phyloP scores from a whole-genome alignment of 1,139 yeast genomes.

The Lodderomyces theae region DNA sequence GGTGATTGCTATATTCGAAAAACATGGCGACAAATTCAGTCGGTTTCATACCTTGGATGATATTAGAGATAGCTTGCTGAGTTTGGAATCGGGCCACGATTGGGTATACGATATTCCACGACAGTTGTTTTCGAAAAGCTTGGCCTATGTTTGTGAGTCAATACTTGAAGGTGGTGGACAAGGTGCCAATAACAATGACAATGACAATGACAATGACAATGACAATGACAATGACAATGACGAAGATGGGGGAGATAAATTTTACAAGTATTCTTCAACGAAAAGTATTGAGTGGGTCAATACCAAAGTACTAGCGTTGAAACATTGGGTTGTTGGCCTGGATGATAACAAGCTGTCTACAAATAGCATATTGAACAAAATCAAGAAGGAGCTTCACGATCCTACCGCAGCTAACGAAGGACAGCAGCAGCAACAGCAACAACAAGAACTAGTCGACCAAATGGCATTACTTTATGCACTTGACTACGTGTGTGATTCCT shows the following conservation, averaged over 20 bases:
- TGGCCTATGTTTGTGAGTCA: conserved; percentile 41
- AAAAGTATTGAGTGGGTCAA: conserved; percentile 33
- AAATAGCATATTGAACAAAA: conserved; percentile 12
- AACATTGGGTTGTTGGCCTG: conserved; percentile 20
- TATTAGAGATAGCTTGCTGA: conserved; percentile 39
- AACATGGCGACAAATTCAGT: conserved; percentile 27
- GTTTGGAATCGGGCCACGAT: conserved; percentile 22
- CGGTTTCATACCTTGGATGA: conserved; percentile 46
- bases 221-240: neutral
- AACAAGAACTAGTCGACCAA: conserved; percentile 22
- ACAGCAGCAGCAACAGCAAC: neutral
- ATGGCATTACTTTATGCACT: conserved; percentile 25
- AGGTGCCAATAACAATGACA: no score
- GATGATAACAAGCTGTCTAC: conserved; percentile 1
- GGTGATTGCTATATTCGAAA: conserved; percentile 36
- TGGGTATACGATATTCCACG: conserved; percentile 28
- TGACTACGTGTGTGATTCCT: conserved; percentile 32
- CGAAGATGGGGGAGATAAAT: conserved; percentile 16
- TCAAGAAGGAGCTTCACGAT: conserved; percentile 21
- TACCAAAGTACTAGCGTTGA: conserved; percentile 27
- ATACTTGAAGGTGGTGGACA: conserved; percentile 44
- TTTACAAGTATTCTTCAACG: conserved; percentile 40
- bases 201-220: conserved; percentile 20
- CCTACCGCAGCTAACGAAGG: conserved; percentile 26
- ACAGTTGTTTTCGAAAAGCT: conserved; percentile 18